Conservation (phyloP, 257 asterid species). For the Cruciata laevipes region DNA sequence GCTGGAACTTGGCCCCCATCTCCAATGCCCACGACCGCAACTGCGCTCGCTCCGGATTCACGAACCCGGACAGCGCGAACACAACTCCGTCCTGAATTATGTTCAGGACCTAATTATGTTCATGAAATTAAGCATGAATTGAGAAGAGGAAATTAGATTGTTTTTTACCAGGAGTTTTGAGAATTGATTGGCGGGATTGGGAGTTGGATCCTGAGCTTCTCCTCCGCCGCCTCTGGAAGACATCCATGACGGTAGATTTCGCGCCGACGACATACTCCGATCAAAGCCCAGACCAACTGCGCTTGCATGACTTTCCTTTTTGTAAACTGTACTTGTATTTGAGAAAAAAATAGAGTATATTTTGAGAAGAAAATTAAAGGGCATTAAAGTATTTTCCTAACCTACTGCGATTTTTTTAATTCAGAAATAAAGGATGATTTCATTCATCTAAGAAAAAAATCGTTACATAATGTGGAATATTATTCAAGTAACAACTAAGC, state of each 20-base stretch:
- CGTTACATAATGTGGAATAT: too few relatives aligned
- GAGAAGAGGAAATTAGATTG: not conserved
- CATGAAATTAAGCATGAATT: not conserved
- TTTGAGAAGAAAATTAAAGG: too few relatives aligned
- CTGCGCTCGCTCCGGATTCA: slow-evolving; percentile 78
- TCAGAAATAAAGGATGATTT: too few relatives aligned
- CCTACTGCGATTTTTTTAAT: too few relatives aligned
- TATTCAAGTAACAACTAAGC: too few relatives aligned
- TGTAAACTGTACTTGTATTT: too few relatives aligned
- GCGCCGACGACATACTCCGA: slow-evolving; percentile 12
- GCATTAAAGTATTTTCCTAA: too few relatives aligned
- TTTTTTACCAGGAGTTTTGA: slow-evolving; percentile 55
- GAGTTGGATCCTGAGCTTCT: slow-evolving; percentile 4
- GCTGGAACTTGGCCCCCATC: slow-evolving; percentile 92
- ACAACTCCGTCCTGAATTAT: slow-evolving; percentile 83
- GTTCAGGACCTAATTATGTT: not conserved
- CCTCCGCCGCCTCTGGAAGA: slow-evolving; percentile 41
- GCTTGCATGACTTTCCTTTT: not conserved
- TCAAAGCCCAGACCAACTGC: not conserved
- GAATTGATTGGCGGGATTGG: slow-evolving; percentile 25
- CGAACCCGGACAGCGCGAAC: slow-evolving; percentile 86
- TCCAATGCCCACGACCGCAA: slow-evolving; percentile 81
- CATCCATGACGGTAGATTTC: slow-evolving; percentile 94
- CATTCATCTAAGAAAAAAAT: too few relatives aligned
- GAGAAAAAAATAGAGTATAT: not conserved